These are phyloP conservation scores for Sisymbrium irio DNA, from an alignment of 345 rosid genomes.

Conservation along the genomic window DNA sequence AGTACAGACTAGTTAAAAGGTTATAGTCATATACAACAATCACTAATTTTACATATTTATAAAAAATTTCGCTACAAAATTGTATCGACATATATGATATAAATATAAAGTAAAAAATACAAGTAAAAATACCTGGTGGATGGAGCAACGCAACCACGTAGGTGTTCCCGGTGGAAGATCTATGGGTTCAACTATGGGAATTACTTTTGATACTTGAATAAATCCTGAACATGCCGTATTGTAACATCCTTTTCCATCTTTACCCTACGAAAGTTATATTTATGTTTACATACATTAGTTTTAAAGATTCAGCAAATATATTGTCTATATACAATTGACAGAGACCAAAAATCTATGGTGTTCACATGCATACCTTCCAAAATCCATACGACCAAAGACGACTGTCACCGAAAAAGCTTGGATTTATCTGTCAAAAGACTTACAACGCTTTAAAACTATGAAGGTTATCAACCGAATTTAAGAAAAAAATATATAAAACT, in stretches of 20 bases:
- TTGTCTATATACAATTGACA: neutral
- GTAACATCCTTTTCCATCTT: conserved; percentile 12
- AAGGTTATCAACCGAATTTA: neutral
- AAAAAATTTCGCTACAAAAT: neutral
- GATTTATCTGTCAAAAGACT: conserved; percentile 9
- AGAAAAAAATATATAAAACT: neutral
- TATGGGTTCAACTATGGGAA: neutral
- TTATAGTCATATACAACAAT: no score
- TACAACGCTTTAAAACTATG: neutral
- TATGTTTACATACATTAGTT: neutral
- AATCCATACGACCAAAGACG: neutral
- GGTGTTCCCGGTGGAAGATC: neutral
- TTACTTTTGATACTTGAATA: neutral
- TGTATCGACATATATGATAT: neutral
- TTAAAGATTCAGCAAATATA: neutral
- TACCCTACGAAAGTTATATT: conserved; percentile 14
- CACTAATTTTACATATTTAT: neutral
- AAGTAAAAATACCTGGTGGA: neutral
- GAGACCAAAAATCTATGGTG: neutral
- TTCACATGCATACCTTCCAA: neutral
- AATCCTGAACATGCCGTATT: conserved; percentile 12
- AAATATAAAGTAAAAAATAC: neutral
- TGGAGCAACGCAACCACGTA: neutral
- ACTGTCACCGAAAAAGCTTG: neutral
- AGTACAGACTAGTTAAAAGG: no score